Evolutionary conservation across 768 basidiomycete genomes (phyloP).

Genomic region (Psilocybe tampanensis): DNA sequence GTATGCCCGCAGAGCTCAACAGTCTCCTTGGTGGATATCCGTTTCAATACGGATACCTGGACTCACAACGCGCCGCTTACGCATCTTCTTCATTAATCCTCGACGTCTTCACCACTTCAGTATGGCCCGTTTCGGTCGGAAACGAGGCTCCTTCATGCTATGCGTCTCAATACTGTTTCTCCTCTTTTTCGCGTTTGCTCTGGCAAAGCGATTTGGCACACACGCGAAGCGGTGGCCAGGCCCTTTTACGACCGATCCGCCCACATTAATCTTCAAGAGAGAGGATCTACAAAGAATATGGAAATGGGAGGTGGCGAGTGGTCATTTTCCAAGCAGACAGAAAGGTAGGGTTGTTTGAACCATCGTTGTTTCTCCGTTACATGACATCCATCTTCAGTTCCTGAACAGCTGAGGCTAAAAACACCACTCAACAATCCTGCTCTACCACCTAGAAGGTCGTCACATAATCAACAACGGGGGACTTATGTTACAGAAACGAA

Average conservation of each 20-base stretch:
- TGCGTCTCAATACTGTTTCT: conserved; percentile 46
- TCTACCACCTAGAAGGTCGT: conserved; percentile 52
- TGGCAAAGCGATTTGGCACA: conserved; percentile 62
- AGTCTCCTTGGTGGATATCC: conserved; percentile 58
- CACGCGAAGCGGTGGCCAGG: conserved; percentile 66
- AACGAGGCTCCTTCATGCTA: conserved; percentile 57
- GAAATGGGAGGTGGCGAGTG: conserved; percentile 93
- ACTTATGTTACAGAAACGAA: conserved; percentile 57
- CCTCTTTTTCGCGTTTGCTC: conserved; percentile 59
- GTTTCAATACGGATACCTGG: conserved; percentile 65
- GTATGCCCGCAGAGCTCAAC: conserved; percentile 40
- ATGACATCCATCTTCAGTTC: conserved; percentile 49
- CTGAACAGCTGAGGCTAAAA: conserved; percentile 64
- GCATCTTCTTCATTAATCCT: conserved; percentile 63
- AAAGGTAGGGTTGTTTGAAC: conserved; percentile 54
- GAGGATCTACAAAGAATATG: conserved; percentile 90
- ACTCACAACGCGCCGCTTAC: conserved; percentile 54
- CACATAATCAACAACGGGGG: conserved; percentile 35
- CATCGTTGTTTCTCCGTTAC: not conserved
- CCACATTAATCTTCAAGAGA: conserved; percentile 74
- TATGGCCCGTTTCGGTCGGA: conserved; percentile 58
- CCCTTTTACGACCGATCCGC: conserved; percentile 54
- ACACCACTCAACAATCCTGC: conserved; percentile 69
- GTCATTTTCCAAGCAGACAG: conserved; percentile 88
- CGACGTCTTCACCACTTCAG: conserved; percentile 58